Evolutionary conservation across 2,329 filamentous ascomycete species (phyloP).

Genomic region (Pseudocercospora crystallina): DNA sequence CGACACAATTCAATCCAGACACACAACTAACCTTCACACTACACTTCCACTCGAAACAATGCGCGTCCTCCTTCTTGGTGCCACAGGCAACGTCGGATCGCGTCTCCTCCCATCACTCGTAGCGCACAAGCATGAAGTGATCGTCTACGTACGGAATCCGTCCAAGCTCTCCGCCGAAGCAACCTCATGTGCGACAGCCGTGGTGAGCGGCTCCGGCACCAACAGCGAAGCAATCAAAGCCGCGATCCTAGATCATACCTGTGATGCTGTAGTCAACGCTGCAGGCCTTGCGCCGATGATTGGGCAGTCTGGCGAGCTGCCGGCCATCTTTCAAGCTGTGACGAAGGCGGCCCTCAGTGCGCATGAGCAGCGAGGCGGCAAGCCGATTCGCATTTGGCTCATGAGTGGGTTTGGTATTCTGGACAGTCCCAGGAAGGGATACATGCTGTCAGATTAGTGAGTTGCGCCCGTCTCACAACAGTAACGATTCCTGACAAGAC

Average conservation of each 20-base stretch:
- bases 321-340: conserved; percentile 41
- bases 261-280: conserved; percentile 43
- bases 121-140: conserved; percentile 39
- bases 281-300: conserved; percentile 44
- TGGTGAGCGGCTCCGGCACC: conserved; percentile 42
- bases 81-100: conserved; percentile 22
- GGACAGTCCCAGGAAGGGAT: conserved; percentile 18
- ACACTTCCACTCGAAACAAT: background rate
- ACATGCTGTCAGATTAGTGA: conserved; percentile 6
- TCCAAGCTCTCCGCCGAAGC: conserved; percentile 40
- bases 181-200: conserved; percentile 33
- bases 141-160: conserved; percentile 41
- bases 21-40: too few species aligned
- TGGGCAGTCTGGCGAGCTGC: conserved; percentile 37
- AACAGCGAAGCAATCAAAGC: conserved; percentile 36
- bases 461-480: background rate
- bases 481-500: background rate
- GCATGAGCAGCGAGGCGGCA: conserved; percentile 32
- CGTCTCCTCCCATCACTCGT: conserved; percentile 29
- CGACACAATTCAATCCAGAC: too few species aligned
- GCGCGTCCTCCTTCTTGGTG: conserved; percentile 22
- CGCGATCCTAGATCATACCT: conserved; percentile 39
- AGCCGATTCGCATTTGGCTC: conserved; percentile 42
- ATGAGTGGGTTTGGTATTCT: conserved; percentile 38
- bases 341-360: conserved; percentile 37